Conservation (phyloP, 139 green algal genomes). For the Micractinium sp. region DNA sequence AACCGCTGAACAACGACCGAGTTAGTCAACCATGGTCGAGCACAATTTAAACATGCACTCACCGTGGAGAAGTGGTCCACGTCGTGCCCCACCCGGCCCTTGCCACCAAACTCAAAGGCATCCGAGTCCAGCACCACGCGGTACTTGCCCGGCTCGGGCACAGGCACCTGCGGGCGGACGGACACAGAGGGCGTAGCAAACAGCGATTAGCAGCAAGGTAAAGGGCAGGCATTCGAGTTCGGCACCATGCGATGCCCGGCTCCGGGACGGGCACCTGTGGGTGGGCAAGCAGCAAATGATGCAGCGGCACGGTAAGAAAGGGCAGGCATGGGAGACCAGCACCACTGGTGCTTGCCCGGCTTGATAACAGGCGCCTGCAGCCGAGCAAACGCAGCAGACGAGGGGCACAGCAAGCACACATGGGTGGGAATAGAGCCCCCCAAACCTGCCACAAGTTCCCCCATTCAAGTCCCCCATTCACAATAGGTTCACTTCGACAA, state of each 20-base stretch:
- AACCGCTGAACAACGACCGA: too few species aligned
- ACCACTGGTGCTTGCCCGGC: not conserved
- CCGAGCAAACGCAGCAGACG: not conserved
- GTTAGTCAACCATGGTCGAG: too few species aligned
- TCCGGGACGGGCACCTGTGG: too few species aligned
- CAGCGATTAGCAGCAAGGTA: not conserved
- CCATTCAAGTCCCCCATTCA: too few species aligned
- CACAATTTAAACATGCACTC: too few species aligned
- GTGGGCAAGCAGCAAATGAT: too few species aligned
- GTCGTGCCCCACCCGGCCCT: constrained; percentile 72
- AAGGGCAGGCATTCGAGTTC: not conserved
- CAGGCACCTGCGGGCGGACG: constrained; percentile 54
- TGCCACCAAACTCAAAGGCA: constrained; percentile 79
- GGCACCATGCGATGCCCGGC: not conserved
- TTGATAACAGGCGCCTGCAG: not conserved
- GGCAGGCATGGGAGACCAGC: not conserved
- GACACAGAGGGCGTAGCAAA: not conserved
- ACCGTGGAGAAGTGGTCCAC: constrained; percentile 80
- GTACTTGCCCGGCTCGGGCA: constrained; percentile 83
- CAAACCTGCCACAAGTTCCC: too few species aligned
- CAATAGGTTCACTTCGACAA: too few species aligned
- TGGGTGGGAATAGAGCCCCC: too few species aligned
- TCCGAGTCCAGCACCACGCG: constrained; percentile 90
- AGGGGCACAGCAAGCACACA: not conserved
- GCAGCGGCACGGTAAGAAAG: too few species aligned